phyloP scores from a whole-genome alignment of 2,329 filamentous ascomycete genomes.

The Kalaharituber pfeilii region DNA sequence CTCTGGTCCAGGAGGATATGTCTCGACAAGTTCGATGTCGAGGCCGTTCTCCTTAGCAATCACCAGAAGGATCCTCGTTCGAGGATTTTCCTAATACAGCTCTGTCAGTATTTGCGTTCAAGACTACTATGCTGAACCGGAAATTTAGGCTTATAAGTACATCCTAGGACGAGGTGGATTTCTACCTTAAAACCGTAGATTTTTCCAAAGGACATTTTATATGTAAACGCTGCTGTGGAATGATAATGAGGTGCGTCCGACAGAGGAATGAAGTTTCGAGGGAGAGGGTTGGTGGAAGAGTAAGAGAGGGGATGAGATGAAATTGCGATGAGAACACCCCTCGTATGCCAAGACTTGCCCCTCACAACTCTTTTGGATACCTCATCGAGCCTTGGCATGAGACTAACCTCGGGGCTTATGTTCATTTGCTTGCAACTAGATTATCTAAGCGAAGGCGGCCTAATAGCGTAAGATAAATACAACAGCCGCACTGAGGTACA shows the following conservation, averaged over 20 bases:
- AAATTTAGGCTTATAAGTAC: too few species aligned
- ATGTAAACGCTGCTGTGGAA: constrained; percentile 19
- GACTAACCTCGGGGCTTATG: neutral
- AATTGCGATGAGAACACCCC: neutral
- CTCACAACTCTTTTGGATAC: neutral
- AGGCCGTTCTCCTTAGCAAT: constrained; percentile 96
- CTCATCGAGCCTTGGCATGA: neutral
- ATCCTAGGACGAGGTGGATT: too few species aligned
- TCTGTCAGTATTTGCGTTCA: constrained; percentile 7
- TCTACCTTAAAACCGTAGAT: constrained; percentile 71
- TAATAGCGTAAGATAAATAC: too few species aligned
- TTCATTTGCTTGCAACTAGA: too few species aligned
- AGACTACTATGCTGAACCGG: too few species aligned
- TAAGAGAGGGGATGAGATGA: constrained; percentile 2
- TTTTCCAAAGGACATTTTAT: constrained; percentile 92
- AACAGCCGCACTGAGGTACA: too few species aligned
- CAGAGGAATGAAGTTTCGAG: neutral
- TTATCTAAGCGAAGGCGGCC: neutral
- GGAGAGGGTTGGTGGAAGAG: constrained; percentile 2
- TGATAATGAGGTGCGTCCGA: constrained; percentile 2
- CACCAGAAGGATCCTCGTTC: constrained; percentile 72
- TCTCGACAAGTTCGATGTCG: constrained; percentile 70
- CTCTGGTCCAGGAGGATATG: constrained; percentile 43
- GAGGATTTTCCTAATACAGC: constrained; percentile 57
- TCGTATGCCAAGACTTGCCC: neutral